Base-by-base conservation (phyloP, 768 basidiomycete genomes). In the Agrocybe chaxingu region DNA sequence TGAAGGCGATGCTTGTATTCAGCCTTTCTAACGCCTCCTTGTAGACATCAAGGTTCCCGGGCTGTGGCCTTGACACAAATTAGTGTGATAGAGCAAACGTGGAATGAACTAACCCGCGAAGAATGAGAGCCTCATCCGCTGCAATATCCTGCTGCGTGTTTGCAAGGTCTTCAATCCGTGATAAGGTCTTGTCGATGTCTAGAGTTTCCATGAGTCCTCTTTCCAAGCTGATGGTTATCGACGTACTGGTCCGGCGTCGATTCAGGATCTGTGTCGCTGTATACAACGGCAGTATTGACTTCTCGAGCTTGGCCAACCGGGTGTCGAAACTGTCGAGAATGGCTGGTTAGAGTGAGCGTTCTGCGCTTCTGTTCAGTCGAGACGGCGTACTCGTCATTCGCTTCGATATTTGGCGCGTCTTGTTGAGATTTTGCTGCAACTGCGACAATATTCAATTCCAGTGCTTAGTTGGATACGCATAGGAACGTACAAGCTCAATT, bases 371-470 rank as follows among this genome's bases (percentile, higher is more conserved):
- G 49, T 9, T 32, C 12, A 30, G 16, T n/a, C 10, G 33, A 12
- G 29, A 41, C 19, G 37, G 63, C 87, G 48, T 70, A 92, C 89
- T 81, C 53, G 81, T 91, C 90, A 93, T 92, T 45, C 88, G 76
- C 60, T 87, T 86, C 1, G 90, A 92, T 53, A 90, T 87, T 60
- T 89, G 89, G 16, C 80, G 80, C 0, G 90, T 92, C 69, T 92
- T 92, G 66, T 87, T 84, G 38, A 93, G 72, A 62, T 92, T 92
- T 67, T 92, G 91, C 69, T 93, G 89, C 8, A 93, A 77, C 90
- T 90, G 40, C 24, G 19, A n/a, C 18, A 39, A 11, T n/a, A 34
- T 32, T n/a, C 24, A 36, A 30, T 29, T 18, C 47, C 37, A 29
- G 12, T 31, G 40, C n/a, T 5, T 36, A 30, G 2, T 8, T n/a